A percentile compares a stretch with the other conserved stretches of the same genome.
These are phyloP conservation scores for Allium sativum DNA, from an alignment of 106 monocot genomes.

Conservation along the genomic window DNA sequence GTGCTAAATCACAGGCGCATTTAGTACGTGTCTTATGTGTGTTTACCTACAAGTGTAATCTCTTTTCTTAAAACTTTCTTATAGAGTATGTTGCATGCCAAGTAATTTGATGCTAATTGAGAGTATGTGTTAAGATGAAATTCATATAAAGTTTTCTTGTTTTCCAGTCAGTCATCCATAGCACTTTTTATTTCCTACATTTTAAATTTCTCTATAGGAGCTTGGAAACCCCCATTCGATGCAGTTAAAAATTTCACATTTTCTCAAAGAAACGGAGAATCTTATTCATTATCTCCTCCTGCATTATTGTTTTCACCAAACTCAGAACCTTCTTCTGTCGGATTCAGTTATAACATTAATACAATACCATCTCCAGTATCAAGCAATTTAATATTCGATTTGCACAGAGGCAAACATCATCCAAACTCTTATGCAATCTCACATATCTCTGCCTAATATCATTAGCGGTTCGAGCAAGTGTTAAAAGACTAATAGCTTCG, in stretches of 20 bases:
- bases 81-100: no score
- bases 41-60: no score
- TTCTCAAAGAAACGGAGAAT: constrained; percentile 23
- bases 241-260: constrained; percentile 31
- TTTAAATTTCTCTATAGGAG: constrained; percentile 17
- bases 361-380: constrained; percentile 11
- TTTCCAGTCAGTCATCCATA: no score
- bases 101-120: no score
- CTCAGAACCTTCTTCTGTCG: constrained; percentile 11
- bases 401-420: no score
- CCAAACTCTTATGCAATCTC: constrained; percentile 79
- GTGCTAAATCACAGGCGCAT: no score
- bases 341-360: constrained; percentile 10
- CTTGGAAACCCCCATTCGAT: constrained; percentile 51
- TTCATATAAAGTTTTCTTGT: no score
- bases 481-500: constrained; percentile 80
- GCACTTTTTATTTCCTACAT: no score
- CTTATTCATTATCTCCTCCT: constrained; percentile 18
- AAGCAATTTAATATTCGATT: constrained; percentile 15
- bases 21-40: no score
- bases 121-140: no score
- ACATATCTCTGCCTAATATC: constrained; percentile 88
- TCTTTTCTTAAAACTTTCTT: no score
- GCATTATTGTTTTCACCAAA: constrained; percentile 24
- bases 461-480: constrained; percentile 84